Base-by-base conservation (phyloP, 306 rosid species). In the Carpinus viminea region DNA sequence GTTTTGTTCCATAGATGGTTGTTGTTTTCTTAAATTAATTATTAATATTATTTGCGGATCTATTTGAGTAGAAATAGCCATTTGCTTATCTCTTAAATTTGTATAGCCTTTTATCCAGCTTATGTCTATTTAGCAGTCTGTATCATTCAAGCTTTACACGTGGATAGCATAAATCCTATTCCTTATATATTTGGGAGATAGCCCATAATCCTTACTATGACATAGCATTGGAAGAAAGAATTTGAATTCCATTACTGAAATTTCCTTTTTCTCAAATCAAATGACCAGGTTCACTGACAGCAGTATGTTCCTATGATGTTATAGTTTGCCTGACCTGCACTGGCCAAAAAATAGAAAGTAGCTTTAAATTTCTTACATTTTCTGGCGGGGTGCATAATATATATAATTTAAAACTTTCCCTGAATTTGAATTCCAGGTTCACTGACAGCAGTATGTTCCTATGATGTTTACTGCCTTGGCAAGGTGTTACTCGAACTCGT, bases 381-480 rank as follows among this genome's bases (percentile, higher is more conserved):
- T n/a, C n/a, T n/a, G n/a, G n/a, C n/a, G n/a, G n/a, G n/a, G n/a
- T n/a, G n/a, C n/a, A n/a, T n/a, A n/a, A n/a, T n/a, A n/a, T n/a
- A n/a, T n/a, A n/a, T n/a, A n/a, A n/a, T n/a, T n/a, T n/a, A n/a
- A n/a, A n/a, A n/a, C n/a, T n/a, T n/a, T n/a, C n/a, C n/a, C n/a
- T n/a, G n/a, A n/a, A n/a, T n/a, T n/a, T n/a, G n/a, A n/a, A n/a
- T n/a, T n/a, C 79, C 90, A 95, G 99, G 93, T 84, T 80, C 91
- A 36, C 79, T 86, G 41, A 87, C 93, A 50, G 76, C 97, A 59
- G 68, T 84, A 52, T 93, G 97, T 82, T 79, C 99, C 73, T 88
- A 91, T 47, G 99, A 95, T 38, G 96, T 95, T 28, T 93, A 90
- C 87, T 95, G 99, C 87, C 90, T 95, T 38, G 99, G 99, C 34